Conservation (phyloP, 2,329 filamentous ascomycete genomes). For the Cryphonectria nitschkei region DNA sequence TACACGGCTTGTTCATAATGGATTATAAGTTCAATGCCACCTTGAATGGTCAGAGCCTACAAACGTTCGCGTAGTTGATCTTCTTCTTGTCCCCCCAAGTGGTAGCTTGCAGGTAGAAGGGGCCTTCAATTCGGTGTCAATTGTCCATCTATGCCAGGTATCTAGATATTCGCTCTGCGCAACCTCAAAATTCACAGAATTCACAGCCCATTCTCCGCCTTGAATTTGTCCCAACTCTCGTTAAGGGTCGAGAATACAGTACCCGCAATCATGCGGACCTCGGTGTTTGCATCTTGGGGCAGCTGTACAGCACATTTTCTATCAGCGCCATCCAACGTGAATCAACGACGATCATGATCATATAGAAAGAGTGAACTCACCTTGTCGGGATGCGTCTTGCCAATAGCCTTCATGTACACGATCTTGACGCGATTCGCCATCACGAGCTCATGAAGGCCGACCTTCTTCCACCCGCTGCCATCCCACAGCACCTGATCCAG, state of each 20-base stretch:
- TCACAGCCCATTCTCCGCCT: slow-evolving; percentile 67
- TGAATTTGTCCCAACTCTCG: slow-evolving; percentile 76
- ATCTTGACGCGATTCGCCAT: slow-evolving; percentile 96
- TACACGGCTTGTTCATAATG: not conserved
- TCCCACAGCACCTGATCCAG: slow-evolving; percentile 91
- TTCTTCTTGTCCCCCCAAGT: not conserved
- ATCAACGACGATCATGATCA: slow-evolving; percentile 10
- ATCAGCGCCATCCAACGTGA: not conserved
- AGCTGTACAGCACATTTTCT: slow-evolving; percentile 48
- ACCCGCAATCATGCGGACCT: slow-evolving; percentile 67
- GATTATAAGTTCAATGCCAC: not conserved
- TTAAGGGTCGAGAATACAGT: slow-evolving; percentile 71
- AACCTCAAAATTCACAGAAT: not conserved
- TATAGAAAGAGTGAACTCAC: slow-evolving; percentile 55
- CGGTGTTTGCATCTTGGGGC: slow-evolving; percentile 65
- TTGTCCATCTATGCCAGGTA: slow-evolving; percentile 25
- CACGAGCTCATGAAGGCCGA: slow-evolving; percentile 86
- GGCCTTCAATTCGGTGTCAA: slow-evolving; percentile 14
- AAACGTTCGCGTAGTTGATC: not conserved
- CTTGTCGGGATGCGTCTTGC: slow-evolving; percentile 98
- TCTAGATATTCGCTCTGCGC: slow-evolving; percentile 20
- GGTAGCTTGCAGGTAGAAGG: not conserved
- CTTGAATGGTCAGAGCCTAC: not conserved
- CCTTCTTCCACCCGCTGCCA: slow-evolving; percentile 93
- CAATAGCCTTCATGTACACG: slow-evolving; percentile 98